These are phyloP conservation scores for Sugiyamaella xylanicola DNA, from an alignment of 1,139 yeast genomes.

Conservation along the genomic window DNA sequence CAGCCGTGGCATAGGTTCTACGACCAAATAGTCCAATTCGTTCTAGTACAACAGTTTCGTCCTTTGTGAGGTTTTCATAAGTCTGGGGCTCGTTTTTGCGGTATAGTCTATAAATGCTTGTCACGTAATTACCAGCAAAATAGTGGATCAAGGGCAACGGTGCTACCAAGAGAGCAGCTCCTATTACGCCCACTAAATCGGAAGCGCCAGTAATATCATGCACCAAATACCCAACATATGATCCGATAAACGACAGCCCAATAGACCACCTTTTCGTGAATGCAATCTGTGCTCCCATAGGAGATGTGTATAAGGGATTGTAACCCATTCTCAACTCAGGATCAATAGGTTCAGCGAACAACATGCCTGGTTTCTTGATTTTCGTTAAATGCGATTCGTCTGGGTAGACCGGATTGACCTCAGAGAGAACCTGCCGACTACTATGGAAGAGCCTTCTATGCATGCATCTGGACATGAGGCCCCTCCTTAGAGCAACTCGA, in stretches of 20 bases:
- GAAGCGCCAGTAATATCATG: constrained; percentile 31
- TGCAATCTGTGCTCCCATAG: constrained; percentile 42
- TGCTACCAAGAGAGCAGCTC: constrained; percentile 34
- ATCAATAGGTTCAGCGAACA: constrained; percentile 42
- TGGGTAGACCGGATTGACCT: constrained; percentile 38
- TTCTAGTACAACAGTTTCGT: constrained; percentile 70
- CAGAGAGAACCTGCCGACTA: constrained; percentile 26
- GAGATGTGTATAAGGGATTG: constrained; percentile 41
- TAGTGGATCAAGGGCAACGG: constrained; percentile 57
- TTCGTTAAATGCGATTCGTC: constrained; percentile 37
- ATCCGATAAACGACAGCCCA: constrained; percentile 38
- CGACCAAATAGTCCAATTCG: constrained; percentile 69
- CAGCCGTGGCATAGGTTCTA: constrained; percentile 61
- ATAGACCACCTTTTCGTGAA: constrained; percentile 44
- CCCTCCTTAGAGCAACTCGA: not conserved
- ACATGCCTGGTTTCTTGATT: constrained; percentile 42
- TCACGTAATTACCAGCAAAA: constrained; percentile 67
- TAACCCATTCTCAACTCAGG: constrained; percentile 37
- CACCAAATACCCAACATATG: constrained; percentile 40
- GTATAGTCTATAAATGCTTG: constrained; percentile 70
- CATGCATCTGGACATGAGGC: not conserved
- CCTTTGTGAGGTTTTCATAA: constrained; percentile 56
- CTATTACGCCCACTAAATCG: constrained; percentile 22
- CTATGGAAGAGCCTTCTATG: constrained; percentile 27
- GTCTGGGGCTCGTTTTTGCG: constrained; percentile 64